Base-by-base conservation (phyloP, 2,329 filamentous ascomycete species). In the Nemania sp. region DNA sequence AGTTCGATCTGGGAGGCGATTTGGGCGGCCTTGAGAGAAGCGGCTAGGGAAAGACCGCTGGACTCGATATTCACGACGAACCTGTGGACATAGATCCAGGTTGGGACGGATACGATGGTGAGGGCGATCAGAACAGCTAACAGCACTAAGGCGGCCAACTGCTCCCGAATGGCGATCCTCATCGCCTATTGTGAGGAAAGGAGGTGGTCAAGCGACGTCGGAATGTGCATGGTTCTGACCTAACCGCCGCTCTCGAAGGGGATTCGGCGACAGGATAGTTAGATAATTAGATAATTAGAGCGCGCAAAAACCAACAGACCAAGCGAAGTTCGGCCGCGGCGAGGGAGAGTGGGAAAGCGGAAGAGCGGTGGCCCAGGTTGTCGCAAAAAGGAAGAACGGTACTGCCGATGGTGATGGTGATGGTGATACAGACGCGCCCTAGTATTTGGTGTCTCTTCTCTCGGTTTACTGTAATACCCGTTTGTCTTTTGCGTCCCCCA, bases 101-200 rank as follows among this genome's bases (percentile, higher is more conserved):
- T 89, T 64, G 91, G 90, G 59, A 96, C 82, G 14, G 90, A 85
- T 57, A 96, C 81, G 57, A 96, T 84, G 50, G 87, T 84, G 57
- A 96, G 81, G 49, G 87, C 86, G 52, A 89, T 75, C 52, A 95
- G 80, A 43, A 90, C 86, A 55, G 88, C 84, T 55, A 90, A 68
- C 61, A 94, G 77, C 66, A 96, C 90, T 60, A 96, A 80, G 70
- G 86, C 79, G 62, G 85, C 90, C 64, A 97, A 80, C 81, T 97
- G 92, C 75, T 92, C 86, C 63, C 91, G 83, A 66, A 96, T 96
- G 53, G 89, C 87, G 70, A 96, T 84, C 71, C 91, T 85, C 90
- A 96, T 93, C 53, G 67, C 63, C 67, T 72, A 72, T 61, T 58
- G 59, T 42, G 22, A 41, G 47, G 64, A 60, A 58, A 61, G 61